Percentiles rank a stretch among this genome's conserved stretches.
These are phyloP conservation scores for Aspergillus phoenicis DNA, from an alignment of 2,329 filamentous ascomycete species.

Conservation along the genomic window DNA sequence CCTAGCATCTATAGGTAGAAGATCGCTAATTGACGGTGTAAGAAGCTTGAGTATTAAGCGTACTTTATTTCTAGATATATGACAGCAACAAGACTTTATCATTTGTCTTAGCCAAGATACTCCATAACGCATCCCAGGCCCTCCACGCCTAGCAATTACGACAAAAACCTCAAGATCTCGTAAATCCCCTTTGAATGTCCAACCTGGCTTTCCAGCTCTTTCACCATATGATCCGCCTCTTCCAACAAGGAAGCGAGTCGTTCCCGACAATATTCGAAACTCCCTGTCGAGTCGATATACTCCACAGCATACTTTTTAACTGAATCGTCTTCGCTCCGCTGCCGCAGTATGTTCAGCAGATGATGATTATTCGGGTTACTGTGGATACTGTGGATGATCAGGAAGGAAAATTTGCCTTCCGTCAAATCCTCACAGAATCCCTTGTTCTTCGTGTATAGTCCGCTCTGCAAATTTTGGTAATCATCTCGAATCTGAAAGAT, in stretches of 20 bases:
- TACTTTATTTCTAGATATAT: no score
- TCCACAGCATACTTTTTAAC: constrained; percentile 84
- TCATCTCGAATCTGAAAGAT: constrained; percentile 58
- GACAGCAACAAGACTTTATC: no score
- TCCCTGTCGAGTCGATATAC: constrained; percentile 84
- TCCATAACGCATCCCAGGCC: no score
- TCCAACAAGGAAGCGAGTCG: background rate
- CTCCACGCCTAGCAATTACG: background rate
- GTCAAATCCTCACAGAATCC: constrained; percentile 90
- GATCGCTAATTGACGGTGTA: no score
- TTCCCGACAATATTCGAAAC: constrained; percentile 68
- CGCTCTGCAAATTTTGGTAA: constrained; percentile 74
- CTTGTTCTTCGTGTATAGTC: constrained; percentile 76
- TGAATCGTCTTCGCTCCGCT: constrained; percentile 78
- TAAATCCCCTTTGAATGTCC: background rate
- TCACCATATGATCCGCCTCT: background rate
- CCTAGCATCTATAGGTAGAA: no score
- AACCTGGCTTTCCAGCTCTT: background rate
- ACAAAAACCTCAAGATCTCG: background rate
- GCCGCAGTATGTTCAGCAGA: constrained; percentile 84
- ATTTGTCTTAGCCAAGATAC: no score
- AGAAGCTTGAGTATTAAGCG: no score
- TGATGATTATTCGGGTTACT: constrained; percentile 60
- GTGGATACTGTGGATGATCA: constrained; percentile 84
- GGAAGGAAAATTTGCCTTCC: constrained; percentile 94